Conservation (phyloP, 352 stramenopile species). For the Globisporangium spinosum region DNA sequence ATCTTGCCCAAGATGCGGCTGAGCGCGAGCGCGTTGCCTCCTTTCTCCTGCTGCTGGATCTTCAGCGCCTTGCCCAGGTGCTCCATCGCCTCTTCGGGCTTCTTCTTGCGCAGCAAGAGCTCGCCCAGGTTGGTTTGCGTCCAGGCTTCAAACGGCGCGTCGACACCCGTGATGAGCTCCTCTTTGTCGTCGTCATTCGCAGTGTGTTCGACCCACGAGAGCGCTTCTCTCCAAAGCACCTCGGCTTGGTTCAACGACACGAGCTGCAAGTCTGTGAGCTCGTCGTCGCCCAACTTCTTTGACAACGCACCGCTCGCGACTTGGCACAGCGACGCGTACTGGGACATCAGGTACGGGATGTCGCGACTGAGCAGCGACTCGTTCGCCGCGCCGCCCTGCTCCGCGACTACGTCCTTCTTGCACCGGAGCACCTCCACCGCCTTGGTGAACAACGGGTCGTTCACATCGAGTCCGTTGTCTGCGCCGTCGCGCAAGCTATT, state of each 20-base stretch:
- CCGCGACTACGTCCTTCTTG: slow-evolving; percentile 53
- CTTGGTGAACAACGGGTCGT: slow-evolving; percentile 59
- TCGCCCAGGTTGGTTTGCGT: slow-evolving; percentile 71
- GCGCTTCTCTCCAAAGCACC: slow-evolving; percentile 61
- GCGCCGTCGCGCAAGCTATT: slow-evolving; percentile 41
- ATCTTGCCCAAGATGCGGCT: slow-evolving; percentile 65
- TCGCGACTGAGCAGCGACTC: slow-evolving; percentile 56
- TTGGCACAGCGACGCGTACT: slow-evolving; percentile 62
- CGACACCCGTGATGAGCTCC: slow-evolving; percentile 43
- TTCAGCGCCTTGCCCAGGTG: slow-evolving; percentile 62
- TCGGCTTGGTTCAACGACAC: slow-evolving; percentile 62
- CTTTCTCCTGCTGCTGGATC: slow-evolving; percentile 52
- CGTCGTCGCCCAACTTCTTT: slow-evolving; percentile 22
- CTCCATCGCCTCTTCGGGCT: slow-evolving; percentile 64
- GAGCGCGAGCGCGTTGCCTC: slow-evolving; percentile 48
- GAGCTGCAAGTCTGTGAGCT: slow-evolving; percentile 37
- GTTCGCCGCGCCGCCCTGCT: slow-evolving; percentile 30
- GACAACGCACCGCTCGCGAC: slow-evolving; percentile 38
- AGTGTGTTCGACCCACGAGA: slow-evolving; percentile 57
- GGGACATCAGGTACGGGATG: slow-evolving; percentile 65
- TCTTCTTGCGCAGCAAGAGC: slow-evolving; percentile 51
- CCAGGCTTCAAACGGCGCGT: slow-evolving; percentile 61
- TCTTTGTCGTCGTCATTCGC: slow-evolving; percentile 39
- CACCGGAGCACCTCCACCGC: slow-evolving; percentile 50
- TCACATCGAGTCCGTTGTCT: slow-evolving; percentile 33